Evolutionary conservation across 306 rosid genomes (phyloP).

Genomic region (Citrullus mucosospermus): DNA sequence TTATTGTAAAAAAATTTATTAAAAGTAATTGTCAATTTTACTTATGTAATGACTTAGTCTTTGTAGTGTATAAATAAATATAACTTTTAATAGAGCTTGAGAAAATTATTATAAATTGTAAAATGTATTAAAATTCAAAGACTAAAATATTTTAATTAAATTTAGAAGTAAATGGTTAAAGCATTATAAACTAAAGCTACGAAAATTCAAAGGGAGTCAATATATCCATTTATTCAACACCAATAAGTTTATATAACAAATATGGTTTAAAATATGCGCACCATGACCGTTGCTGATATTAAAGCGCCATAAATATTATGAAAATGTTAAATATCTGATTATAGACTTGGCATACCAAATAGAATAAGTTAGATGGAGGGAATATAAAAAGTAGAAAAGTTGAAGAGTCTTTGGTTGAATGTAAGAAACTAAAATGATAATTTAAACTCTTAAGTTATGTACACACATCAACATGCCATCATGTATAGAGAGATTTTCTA

Average conservation of each 20-base stretch:
- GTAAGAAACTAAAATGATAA: neutral
- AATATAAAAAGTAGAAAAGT: neutral
- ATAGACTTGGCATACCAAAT: neutral
- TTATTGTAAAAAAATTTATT: too few relatives aligned
- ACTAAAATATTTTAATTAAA: too few relatives aligned
- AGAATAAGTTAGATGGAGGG: neutral
- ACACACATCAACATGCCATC: neutral
- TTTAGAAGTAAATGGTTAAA: too few relatives aligned
- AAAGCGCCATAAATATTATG: neutral
- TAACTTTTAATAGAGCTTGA: too few relatives aligned
- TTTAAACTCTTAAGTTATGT: neutral
- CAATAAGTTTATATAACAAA: neutral
- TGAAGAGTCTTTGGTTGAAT: neutral
- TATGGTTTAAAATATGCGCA: neutral
- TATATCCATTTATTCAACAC: neutral
- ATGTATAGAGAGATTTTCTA: neutral
- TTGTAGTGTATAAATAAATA: too few relatives aligned
- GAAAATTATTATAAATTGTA: too few relatives aligned
- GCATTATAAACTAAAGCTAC: too few relatives aligned
- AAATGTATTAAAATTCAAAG: too few relatives aligned
- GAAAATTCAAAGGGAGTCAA: neutral
- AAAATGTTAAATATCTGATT: neutral
- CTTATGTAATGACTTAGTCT: too few relatives aligned
- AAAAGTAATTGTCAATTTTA: too few relatives aligned
- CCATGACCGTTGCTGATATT: neutral